Evolutionary conservation across 2,329 filamentous ascomycete species (phyloP), one percentile per base, ranked within the genome.

Genomic region (Verticillium tricorpus): DNA sequence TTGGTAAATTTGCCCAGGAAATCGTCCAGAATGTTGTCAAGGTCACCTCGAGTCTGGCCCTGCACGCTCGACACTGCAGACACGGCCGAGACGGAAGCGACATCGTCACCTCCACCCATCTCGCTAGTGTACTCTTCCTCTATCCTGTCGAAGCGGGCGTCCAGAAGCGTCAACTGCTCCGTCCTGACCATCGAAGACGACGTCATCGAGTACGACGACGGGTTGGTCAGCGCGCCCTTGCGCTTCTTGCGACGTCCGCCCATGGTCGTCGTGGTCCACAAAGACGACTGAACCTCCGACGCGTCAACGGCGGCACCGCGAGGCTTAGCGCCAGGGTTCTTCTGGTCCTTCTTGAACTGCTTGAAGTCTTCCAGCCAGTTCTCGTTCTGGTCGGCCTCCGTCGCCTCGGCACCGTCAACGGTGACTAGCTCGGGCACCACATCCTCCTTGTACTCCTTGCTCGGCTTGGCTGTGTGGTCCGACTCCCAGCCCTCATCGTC

Each of bases 281-380:
- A 80, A 6, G 90, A 90, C 2, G 85, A 89, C 69, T 90, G 87
- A 56, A 89, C 70, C 65, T 89, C 89, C 3, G 87, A 89, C 17
- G 83, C 83, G 1, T 83, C 81, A 1, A 63, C 68, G 15, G 78
- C 78, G 5, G 73, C 40, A n/a, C 37, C 37, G 11, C 58, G 56
- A 19, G 56, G 28, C 31, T 45, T 32, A 19, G 19, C 45, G 65
- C 81, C 72, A 17, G 74, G 73, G 1, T 73, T 72, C 68, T 86
- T 87, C 69, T 89, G 83, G 63, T 93, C 91, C 71, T 90, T 91
- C 76, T 98, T 97, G 82, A 96, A 98, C 72, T 95, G 92, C 69
- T 91, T 91, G 78, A 97, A 98, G 70, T 97, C 91, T 61, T 89
- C 87, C 76, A 98, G 84, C 93, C 95, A 99, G 68, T 91, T 89